phyloP scores from a whole-genome alignment of 768 basidiomycete genomes.

The Agrocybe chaxingu region DNA sequence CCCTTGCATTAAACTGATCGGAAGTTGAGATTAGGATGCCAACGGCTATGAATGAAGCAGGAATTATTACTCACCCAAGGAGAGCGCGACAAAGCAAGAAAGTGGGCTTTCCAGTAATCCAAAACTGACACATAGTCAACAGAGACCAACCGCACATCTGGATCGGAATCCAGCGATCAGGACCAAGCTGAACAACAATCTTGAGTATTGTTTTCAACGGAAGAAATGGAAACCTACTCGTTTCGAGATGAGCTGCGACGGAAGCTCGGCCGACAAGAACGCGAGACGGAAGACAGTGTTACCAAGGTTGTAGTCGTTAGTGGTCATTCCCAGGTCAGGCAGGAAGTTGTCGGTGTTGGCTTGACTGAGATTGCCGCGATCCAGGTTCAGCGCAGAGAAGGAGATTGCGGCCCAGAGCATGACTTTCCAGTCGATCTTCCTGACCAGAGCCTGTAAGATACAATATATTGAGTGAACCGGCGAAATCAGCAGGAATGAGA shows the following conservation, averaged over 20 bases:
- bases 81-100: conserved; percentile 49
- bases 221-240: conserved; percentile 28
- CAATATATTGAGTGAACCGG: neutral
- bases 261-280: conserved; percentile 55
- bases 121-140: conserved; percentile 52
- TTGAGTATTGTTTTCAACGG: neutral
- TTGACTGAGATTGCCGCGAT: conserved; percentile 50
- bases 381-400: conserved; percentile 56
- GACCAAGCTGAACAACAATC: conserved; percentile 39
- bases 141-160: conserved; percentile 57
- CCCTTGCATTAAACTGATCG: conserved; percentile 22
- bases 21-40: neutral
- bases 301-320: conserved; percentile 54
- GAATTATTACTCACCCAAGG: conserved; percentile 29
- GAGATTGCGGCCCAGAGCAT: conserved; percentile 53
- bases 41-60: neutral
- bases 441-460: conserved; percentile 35
- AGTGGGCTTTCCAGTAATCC: conserved; percentile 46
- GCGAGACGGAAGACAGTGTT: conserved; percentile 51
- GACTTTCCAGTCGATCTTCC: conserved; percentile 61
- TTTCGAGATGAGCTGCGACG: conserved; percentile 63
- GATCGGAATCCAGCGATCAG: conserved; percentile 62
- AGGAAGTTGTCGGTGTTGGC: conserved; percentile 60
- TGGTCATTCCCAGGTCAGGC: conserved; percentile 51
- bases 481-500: neutral